Evolutionary conservation across 371 early-diverging fungal species (phyloP), one percentile per base, ranked within the genome.

Genomic region (Lichtheimia corymbifera): DNA sequence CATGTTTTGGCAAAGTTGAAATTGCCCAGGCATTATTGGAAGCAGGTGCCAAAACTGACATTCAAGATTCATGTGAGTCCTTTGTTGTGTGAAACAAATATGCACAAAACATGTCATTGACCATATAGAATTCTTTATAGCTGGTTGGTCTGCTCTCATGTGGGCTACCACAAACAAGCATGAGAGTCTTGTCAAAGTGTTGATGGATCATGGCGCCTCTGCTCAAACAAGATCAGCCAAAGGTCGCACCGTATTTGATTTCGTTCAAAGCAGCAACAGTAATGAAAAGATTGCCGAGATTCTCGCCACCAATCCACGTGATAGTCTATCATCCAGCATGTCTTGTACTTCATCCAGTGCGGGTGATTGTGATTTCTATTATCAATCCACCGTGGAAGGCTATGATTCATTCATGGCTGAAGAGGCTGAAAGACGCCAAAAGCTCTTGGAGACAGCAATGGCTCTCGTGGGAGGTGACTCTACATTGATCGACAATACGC

Each of bases 131-230:
- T 44, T 47, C 15, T 47, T 18, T 47, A 13, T 68, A 86, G 91
- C 83, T 65, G 97, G 97, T 20, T 96, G 97, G 97, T 91, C 95
- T 12, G 88, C 95, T 15, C 83, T 95, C 35, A 87, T 95, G 82
- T 96, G 97, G 97, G 95, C 97, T 2, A 90, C 89, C 53, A 89
- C 90, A 55, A 95, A 92, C 73, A 87, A 88, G 61, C 88, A 92
- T 76, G 85, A 87, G 53, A 73, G 71, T n/a, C 70, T 90, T 40
- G 92, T 91, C 44, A 84, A 85, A 53, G 58, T 90, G 14, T 76
- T 95, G 49, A 61, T 95, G 25, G 89, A 89, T 25, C 67, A 82
- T 62, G 94, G 95, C 13, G 97, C 95, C n/a, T 83, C 86, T 18
- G 71, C 89, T 4, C 74, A 82, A 25, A 74, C 87, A 15, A 83